phyloP scores from a whole-genome alignment of 1,284 basidiomycete genomes.

The Phellinidium pouzarii region DNA sequence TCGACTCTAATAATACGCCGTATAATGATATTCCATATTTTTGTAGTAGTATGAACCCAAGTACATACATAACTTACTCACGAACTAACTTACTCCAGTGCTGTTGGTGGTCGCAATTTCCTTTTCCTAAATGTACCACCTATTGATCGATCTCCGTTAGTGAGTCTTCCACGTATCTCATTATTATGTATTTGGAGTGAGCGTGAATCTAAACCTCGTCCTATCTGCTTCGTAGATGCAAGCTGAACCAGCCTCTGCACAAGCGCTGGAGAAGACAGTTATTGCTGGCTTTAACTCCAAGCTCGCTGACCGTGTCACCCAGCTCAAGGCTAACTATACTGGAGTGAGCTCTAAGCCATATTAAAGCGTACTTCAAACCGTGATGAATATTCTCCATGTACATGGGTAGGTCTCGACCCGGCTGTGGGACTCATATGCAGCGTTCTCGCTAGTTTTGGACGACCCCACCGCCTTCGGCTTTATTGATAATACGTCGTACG shows the following conservation, averaged over 20 bases:
- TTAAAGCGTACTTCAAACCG: no score
- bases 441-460: conserved; percentile 46
- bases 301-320: conserved; percentile 33
- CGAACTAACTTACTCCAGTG: conserved; percentile 22
- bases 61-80: background rate
- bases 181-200: background rate
- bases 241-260: conserved; percentile 33
- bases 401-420: conserved; percentile 44
- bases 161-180: conserved; percentile 24
- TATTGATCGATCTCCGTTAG: conserved; percentile 46
- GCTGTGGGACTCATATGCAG: conserved; percentile 45
- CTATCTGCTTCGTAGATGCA: conserved; percentile 36
- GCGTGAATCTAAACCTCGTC: no score
- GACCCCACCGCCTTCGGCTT: conserved; percentile 46
- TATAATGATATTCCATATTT: background rate
- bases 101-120: conserved; percentile 50
- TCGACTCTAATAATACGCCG: conserved; percentile 3
- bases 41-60: conserved; percentile 23
- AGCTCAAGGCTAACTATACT: conserved; percentile 37
- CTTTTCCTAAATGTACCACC: conserved; percentile 55
- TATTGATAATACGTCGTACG: conserved; percentile 43
- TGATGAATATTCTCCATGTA: no score
- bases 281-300: conserved; percentile 46
- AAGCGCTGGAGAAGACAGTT: conserved; percentile 39
- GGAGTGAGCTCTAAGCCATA: conserved; percentile 32